Evolutionary conservation across 805 yeast genomes (phyloP), one percentile per base, ranked within the genome.

Genomic region (Pichia occidentalis): DNA sequence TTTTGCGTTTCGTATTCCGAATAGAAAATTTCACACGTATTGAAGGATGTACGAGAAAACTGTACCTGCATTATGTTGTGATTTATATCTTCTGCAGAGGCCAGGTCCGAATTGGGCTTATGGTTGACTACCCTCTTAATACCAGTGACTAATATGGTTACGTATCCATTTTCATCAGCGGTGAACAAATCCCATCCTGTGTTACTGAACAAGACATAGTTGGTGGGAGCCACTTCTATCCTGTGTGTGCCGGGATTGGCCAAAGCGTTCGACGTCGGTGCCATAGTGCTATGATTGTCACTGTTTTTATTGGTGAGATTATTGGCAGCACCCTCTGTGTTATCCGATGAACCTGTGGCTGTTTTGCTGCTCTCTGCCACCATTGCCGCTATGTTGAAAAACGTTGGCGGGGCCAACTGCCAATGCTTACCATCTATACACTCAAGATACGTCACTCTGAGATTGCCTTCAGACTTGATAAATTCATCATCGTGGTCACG

Each of bases 111-210:
- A 14, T 22, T 26, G 4, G 31, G 23, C 21, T 43, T 36, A 8
- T 40, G 25, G 13, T 34, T 34, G 7, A 34, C 19, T 3, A 50
- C 60, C 60, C 64, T 46, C 51, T 56, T 46, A 16, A 73, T 65
- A 3, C 82, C 81, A 0, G 77, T 64, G 0, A 70, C 71, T 17
- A 71, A 53, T 42, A 79, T 69, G 3, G 82, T 70, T 31, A 79
- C 59, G 40, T 79, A 75, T 2, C 96, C 96, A 25, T 66, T 54
- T 17, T 68, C 70, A 56, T 88, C 97, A 30, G 83, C 68, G 4
- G 83, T 73, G 2, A 94, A 94, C 33, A 92, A 67, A 52, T 88
- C 95, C 40, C 83, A 77, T 31, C 90, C 90, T 1, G 79, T 64
- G 33, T 77, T 75, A 42, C 92, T 79, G 87, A 96, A 92, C 27